Base-by-base conservation (phyloP, 2,329 filamentous ascomycete genomes). In the Penicillium polonicum region DNA sequence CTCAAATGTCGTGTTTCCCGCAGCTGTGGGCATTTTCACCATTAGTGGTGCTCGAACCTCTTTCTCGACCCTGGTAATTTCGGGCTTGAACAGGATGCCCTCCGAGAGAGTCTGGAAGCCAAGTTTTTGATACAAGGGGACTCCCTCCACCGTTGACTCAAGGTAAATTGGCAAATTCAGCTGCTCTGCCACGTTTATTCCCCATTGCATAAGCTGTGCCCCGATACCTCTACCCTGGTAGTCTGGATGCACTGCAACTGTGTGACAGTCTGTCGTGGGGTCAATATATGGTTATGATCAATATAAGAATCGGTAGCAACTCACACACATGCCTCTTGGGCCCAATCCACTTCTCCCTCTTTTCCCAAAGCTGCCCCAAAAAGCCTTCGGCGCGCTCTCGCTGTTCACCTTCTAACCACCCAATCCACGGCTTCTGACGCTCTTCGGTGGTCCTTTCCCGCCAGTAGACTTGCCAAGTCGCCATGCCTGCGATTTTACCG, bases 401-500 rank as follows among this genome's bases (percentile, higher is more conserved):
- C 35, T 80, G 70, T 48, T 76, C 70, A 5, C 79, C 79, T 59
- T 78, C 64, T 25, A 82, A 66, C 79, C 79, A 82, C 10, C 72
- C 70, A 15, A 81, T 74, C 36, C 79, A 78, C 2, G 74, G 73
- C 57, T 77, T 77, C 52, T 71, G 71, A 60, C 79, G 74, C 61
- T 81, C 78, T 57, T 78, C 76, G 6, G 73, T 70, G 9, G 70
- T 69, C 25, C 75, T 66, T 63, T 73, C 66, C 23, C 64, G 60
- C 51, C 79, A 57, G 61, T 78, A 79, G 6, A 78, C 69, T 56
- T 82, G 78, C 62, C 74, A 76, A 19, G 82, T 71, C 2, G 73
- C 78, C 76, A 82, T 81, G 48, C 79, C 80, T 23, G 80, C 70
- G 36, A 81, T 74, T 31, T 76, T 72, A 15, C 75, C 74, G 0